Conservation (phyloP, 495 filamentous ascomycete genomes). For the Jackrogersella minutella region DNA sequence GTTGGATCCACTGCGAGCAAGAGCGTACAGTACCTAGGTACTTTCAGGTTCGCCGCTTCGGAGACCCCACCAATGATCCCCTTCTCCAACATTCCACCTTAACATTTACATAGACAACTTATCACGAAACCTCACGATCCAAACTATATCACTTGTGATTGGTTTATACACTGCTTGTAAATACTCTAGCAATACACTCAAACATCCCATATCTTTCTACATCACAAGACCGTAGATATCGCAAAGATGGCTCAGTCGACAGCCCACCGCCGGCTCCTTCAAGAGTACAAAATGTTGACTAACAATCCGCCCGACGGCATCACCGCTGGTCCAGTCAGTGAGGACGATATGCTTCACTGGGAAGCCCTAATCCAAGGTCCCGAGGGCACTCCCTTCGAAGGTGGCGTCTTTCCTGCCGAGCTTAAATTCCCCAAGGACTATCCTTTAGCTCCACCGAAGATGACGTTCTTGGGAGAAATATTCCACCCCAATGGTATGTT, state of each 20-base stretch:
- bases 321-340: constrained; percentile 88
- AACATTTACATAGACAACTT: not conserved
- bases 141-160: not conserved
- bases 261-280: constrained; percentile 92
- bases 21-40: too few species aligned
- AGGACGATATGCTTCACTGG: constrained; percentile 97
- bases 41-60: not conserved
- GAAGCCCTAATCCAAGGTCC: constrained; percentile 96
- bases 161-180: not conserved
- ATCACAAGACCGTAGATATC: not conserved
- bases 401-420: constrained; percentile 92
- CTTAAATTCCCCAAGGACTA: constrained; percentile 97
- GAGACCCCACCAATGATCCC: constrained; percentile 4
- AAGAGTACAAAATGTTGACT: constrained; percentile 84
- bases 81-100: not conserved
- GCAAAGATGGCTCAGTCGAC: constrained; percentile 66
- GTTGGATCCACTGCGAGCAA: too few species aligned
- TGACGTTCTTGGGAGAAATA: constrained; percentile 91
- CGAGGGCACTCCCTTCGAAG: constrained; percentile 93
- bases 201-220: not conserved
- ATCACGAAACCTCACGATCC: not conserved
- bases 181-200: not conserved
- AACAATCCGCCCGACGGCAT: constrained; percentile 91
- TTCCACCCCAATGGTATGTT: constrained; percentile 89
- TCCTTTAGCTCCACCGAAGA: constrained; percentile 88